Percentiles rank a stretch among this genome's conserved stretches.
Conservation (phyloP, 129 eudicot genomes). For the Sambucus nigra region DNA sequence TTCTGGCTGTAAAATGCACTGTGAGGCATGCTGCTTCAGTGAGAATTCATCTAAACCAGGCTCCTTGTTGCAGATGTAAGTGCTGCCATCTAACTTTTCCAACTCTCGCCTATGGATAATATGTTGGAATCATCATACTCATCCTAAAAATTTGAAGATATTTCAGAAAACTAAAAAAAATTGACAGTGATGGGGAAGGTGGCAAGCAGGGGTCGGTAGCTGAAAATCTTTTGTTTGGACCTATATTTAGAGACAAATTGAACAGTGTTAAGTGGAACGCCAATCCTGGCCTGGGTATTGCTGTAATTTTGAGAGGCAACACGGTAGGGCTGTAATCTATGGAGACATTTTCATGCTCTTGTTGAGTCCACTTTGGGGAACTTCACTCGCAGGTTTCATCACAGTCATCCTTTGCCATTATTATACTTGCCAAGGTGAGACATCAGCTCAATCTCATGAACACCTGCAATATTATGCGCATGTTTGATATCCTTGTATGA, state of each 20-base stretch:
- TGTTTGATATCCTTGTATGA: not conserved
- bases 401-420: not conserved
- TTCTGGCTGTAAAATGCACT: slow-evolving; percentile 15
- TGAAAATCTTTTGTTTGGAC: slow-evolving; percentile 13
- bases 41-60: slow-evolving; percentile 6
- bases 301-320: slow-evolving; percentile 35
- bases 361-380: slow-evolving; percentile 1
- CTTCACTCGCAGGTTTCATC: not conserved
- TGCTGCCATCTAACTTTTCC: slow-evolving; percentile 18
- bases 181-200: slow-evolving; percentile 8
- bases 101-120: no score
- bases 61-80: slow-evolving; percentile 29
- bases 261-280: slow-evolving; percentile 15
- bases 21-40: slow-evolving; percentile 9
- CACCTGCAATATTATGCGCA: not conserved
- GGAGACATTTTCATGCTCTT: slow-evolving; percentile 7
- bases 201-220: slow-evolving; percentile 12
- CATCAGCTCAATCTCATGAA: no score
- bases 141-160: slow-evolving; percentile 5
- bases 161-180: slow-evolving; percentile 17
- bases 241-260: slow-evolving; percentile 14
- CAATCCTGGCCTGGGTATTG: slow-evolving; percentile 29
- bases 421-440: not conserved
- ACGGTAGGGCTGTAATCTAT: slow-evolving; percentile 14
- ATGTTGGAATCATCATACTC: slow-evolving; percentile 10